Conservation (phyloP, 1,139 yeast genomes). For the Geotrichum australiense region DNA sequence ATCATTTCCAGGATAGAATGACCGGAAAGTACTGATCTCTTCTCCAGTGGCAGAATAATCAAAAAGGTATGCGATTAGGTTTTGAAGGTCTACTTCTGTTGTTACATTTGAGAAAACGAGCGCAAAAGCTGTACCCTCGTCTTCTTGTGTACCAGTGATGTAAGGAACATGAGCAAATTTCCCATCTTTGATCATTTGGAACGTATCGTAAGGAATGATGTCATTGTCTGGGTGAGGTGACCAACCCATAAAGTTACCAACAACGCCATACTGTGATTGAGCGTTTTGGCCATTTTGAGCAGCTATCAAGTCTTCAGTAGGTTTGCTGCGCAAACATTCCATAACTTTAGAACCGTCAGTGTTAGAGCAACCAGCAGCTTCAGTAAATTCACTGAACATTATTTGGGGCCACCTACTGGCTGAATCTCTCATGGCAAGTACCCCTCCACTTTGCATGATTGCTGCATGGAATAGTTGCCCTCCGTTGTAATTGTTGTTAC, state of each 20-base stretch:
- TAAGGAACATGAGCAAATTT: slow-evolving; percentile 20
- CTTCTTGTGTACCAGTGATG: slow-evolving; percentile 23
- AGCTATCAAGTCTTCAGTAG: slow-evolving; percentile 11
- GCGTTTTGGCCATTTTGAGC: slow-evolving; percentile 16
- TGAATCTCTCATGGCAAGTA: slow-evolving; percentile 9
- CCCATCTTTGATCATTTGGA: slow-evolving; percentile 17
- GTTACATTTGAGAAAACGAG: slow-evolving; percentile 8
- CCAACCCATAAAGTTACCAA: slow-evolving; percentile 16
- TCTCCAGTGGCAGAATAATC: background rate
- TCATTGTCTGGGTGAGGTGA: slow-evolving; percentile 23
- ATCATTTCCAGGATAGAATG: slow-evolving; percentile 19
- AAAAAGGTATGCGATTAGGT: background rate
- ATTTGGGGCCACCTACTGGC: slow-evolving; percentile 12
- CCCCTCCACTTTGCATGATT: slow-evolving; percentile 26
- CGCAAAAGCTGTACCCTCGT: slow-evolving; percentile 22
- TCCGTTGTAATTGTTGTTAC: slow-evolving; percentile 14
- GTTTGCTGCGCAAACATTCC: slow-evolving; percentile 19
- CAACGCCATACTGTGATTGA: slow-evolving; percentile 6
- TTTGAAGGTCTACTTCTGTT: background rate
- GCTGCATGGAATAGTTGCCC: slow-evolving; percentile 26
- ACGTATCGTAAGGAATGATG: slow-evolving; percentile 18
- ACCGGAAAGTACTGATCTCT: background rate
- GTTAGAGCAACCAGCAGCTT: slow-evolving; percentile 18
- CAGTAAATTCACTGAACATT: slow-evolving; percentile 10
- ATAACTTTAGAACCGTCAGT: slow-evolving; percentile 17